Base-by-base conservation (phyloP, 371 early-diverging fungal species). In the Mucor circinelloides region DNA sequence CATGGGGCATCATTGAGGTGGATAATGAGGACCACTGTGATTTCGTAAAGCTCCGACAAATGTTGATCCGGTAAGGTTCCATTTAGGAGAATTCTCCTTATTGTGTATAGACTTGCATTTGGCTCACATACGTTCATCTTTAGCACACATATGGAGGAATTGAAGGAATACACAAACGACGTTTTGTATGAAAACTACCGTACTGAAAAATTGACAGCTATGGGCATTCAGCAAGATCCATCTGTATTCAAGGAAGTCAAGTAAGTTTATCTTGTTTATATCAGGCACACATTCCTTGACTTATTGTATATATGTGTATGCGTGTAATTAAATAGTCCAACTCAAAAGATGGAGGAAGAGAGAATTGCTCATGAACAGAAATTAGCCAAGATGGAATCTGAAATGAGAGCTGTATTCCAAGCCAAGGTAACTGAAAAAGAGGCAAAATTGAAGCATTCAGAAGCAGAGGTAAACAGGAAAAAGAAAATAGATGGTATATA, bases 381-480 rank as follows among this genome's bases (percentile, higher is more conserved):
- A 80, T 85, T 98, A 86, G 87, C 89, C 67, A 96, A 97, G 87
- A 95, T 98, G 97, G 97, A 98, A 80, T 87, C 91, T 32, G 98
- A 98, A 78, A 97, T 98, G 98, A 93, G 94, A 76, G 87, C 92
- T 15, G 97, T 98, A 54, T 97, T 98, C 91, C 94, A 95, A 75
- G 94, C 95, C 67, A 97, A 98, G 85, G 97, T 97, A 15, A 91
- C 94, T 56, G 98, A 98, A 78, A 97, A 97, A 85, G 97, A 97
- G 76, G 80, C 90, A 60, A 97, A 97, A 85, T 83, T 98, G 70
- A 97, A 95, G 82, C 96, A 95, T 75, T 90, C 92, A 40, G 98
- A 98, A 80, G 96, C 97, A 72, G 98, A 98, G 78, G 87, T 89
- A 80, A 71, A 34, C 44, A 21, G n/a, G 9, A 13, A 34, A 23